Base-by-base conservation (phyloP, 2,329 filamentous ascomycete species). In the Penicillium brasilianum region DNA sequence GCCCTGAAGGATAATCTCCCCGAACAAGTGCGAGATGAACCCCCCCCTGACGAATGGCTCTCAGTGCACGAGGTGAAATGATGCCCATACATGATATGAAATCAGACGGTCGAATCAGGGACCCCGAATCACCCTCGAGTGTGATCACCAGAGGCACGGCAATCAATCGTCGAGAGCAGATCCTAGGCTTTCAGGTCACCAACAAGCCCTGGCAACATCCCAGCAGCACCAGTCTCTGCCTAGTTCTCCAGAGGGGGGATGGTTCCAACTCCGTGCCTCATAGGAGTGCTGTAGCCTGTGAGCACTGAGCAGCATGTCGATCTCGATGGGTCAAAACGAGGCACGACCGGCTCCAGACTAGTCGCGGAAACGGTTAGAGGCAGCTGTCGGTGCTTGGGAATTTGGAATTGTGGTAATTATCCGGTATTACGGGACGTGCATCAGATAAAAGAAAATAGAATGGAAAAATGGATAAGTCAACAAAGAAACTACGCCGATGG, bases 101-200 rank as follows among this genome's bases (percentile, higher is more conserved):
- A 53, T 53, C 9, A 14, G 50, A 28, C 20, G 13, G 34, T 53
- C 50, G 50, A 53, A 53, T 53, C 50, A 53, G 50, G 34, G 6
- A 11, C 20, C 10, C 14, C 10, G 13, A 28, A 37, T 34, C 10
- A 18, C 50, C 18, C 9, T 39, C 14, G 10, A 16, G 50, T n/a
- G 50, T 43, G 61, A 63, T 60, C 55, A 58, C 32, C 61, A 37
- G 49, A 50, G 57, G 14, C 43, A 50, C 57, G 54, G 55, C 39
- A 56, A 55, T 64, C 59, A 59, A 62, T 60, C 60, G 57, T 62
- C 20, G 55, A 52, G 20, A 28, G 20, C 36, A 25, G 50, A 53
- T 39, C 22, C 32, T 34, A 8, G 50, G 20, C 36, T 48, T 39
- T 53, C 50, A 53, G 50, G 50, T 53, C 50, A 53, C 50, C 50